Conservation (phyloP, 306 rosid species). For the Macrotyloma uniflorum region DNA sequence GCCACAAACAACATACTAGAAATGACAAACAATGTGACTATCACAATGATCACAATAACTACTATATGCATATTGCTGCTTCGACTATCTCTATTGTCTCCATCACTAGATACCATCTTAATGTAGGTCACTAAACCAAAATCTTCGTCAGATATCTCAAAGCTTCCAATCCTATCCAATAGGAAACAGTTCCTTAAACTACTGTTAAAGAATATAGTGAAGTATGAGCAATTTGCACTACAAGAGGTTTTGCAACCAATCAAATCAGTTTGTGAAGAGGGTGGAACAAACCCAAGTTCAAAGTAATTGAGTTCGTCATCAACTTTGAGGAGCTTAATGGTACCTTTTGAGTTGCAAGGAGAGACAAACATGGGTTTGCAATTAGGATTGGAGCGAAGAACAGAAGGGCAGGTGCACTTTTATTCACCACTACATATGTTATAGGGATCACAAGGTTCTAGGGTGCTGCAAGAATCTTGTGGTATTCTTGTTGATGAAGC, state of each 20-base stretch:
- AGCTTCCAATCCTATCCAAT: constrained; percentile 45
- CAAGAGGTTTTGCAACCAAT: constrained; percentile 62
- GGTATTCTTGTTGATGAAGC: constrained; percentile 49
- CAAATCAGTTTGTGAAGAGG: constrained; percentile 52
- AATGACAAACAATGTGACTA: constrained; percentile 34
- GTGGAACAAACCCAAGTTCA: constrained; percentile 60
- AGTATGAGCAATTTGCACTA: constrained; percentile 62
- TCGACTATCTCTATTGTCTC: constrained; percentile 32
- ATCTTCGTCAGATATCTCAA: constrained; percentile 14
- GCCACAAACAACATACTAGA: constrained; percentile 42
- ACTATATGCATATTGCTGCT: constrained; percentile 31
- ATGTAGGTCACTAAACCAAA: constrained; percentile 39
- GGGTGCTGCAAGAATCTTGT: constrained; percentile 60
- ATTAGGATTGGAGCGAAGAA: constrained; percentile 54
- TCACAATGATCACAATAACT: constrained; percentile 35
- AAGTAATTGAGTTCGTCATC: constrained; percentile 56
- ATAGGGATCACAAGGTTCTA: constrained; percentile 65
- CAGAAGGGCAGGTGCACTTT: constrained; percentile 70
- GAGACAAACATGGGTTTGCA: constrained; percentile 57
- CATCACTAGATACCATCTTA: constrained; percentile 26
- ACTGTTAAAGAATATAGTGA: constrained; percentile 64
- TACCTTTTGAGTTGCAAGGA: constrained; percentile 43
- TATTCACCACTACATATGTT: constrained; percentile 49
- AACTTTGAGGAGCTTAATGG: constrained; percentile 48
- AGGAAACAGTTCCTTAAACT: constrained; percentile 59